Evolutionary conservation across 2,329 filamentous ascomycete species (phyloP).

Genomic region (Leptographium flavum): DNA sequence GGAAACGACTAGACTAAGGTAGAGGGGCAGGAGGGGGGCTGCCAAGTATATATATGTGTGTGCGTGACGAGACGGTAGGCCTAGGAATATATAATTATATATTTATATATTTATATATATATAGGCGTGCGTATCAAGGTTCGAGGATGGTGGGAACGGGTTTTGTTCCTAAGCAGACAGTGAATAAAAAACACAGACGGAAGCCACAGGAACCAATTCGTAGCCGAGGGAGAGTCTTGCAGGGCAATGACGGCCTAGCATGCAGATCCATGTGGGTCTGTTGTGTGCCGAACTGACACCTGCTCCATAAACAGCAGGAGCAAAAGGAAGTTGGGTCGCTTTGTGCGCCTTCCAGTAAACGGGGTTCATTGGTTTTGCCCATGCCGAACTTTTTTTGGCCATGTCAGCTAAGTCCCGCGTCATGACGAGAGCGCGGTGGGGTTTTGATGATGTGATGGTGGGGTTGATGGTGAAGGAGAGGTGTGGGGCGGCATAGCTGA

Average conservation of each 20-base stretch:
- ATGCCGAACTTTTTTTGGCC: background rate
- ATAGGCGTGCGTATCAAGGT: background rate
- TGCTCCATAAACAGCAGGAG: background rate
- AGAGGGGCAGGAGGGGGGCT: background rate
- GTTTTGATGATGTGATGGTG: constrained; percentile 3
- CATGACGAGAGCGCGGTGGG: background rate
- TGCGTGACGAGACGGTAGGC: background rate
- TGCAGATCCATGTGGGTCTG: background rate
- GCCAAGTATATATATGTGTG: constrained; percentile 1
- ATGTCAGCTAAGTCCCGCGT: background rate
- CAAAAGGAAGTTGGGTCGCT: background rate
- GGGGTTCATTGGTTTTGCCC: background rate
- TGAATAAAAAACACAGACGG: constrained; percentile 1
- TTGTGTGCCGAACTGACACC: background rate
- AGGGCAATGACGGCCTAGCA: background rate
- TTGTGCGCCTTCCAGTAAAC: too few species aligned
- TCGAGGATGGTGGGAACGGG: background rate
- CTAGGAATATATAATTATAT: background rate
- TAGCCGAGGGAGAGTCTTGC: background rate
- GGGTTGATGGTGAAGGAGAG: constrained; percentile 2
- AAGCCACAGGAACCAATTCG: background rate
- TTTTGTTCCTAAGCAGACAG: background rate
- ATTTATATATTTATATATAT: background rate
- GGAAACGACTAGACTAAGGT: background rate
- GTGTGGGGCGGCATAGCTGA: constrained; percentile 2